Conservation (phyloP, 352 stramenopile genomes). For the Globisporangium takayamanum region DNA sequence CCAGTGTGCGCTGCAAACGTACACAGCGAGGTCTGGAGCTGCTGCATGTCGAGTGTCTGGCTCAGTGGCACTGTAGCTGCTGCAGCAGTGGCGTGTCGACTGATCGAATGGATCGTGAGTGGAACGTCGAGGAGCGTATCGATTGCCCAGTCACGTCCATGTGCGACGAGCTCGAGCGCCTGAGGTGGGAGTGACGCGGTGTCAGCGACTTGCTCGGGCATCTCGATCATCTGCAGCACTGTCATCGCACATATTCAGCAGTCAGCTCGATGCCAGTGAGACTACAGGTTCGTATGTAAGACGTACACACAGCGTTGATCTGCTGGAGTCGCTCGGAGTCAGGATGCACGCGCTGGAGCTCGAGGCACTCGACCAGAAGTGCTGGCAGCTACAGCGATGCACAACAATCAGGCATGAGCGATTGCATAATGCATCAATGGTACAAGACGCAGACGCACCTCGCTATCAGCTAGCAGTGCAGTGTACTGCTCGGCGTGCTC, state of each 20-base stretch:
- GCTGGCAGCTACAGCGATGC: constrained; percentile 5
- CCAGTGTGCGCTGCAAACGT: constrained; percentile 19
- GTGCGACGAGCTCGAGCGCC: constrained; percentile 1
- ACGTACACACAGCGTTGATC: constrained; percentile 22
- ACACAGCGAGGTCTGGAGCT: constrained; percentile 32
- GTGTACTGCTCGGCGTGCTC: not conserved
- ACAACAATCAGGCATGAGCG: not conserved
- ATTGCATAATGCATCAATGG: not conserved
- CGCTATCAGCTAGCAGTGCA: constrained; percentile 2
- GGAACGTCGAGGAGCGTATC: constrained; percentile 29
- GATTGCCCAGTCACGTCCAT: constrained; percentile 24
- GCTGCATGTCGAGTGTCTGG: constrained; percentile 18
- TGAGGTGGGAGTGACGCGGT: constrained; percentile 3
- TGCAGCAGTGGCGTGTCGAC: not conserved
- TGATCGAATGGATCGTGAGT: not conserved
- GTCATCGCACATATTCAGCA: not conserved
- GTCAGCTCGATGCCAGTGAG: not conserved
- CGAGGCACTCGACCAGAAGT: constrained; percentile 5
- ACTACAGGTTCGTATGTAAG: not conserved
- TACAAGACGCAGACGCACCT: not conserved
- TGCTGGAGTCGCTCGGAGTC: constrained; percentile 20
- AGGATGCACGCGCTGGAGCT: constrained; percentile 2
- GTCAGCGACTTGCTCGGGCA: constrained; percentile 4
- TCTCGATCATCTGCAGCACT: constrained; percentile 46
- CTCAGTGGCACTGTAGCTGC: not conserved